phyloP scores from a whole-genome alignment of 129 eudicot genomes.

The Logfia minima region DNA sequence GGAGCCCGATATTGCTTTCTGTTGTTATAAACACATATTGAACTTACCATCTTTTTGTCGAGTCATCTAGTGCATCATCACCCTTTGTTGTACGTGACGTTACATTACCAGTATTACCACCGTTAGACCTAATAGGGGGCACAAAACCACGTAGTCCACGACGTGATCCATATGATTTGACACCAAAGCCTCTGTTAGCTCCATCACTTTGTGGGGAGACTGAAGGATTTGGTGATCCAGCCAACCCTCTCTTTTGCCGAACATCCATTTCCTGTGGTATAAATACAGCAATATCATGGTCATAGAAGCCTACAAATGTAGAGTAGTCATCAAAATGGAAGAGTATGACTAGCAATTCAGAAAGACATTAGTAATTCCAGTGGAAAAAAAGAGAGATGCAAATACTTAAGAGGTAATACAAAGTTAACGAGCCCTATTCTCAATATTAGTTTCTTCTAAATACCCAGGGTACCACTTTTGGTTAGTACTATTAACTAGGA shows the following conservation, averaged over 20 bases:
- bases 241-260: slow-evolving; percentile 64
- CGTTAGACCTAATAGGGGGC: slow-evolving; percentile 80
- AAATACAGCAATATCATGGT: slow-evolving; percentile 15
- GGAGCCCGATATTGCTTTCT: slow-evolving; percentile 2
- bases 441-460: background rate
- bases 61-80: slow-evolving; percentile 80
- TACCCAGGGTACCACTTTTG: slow-evolving; percentile 15
- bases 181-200: slow-evolving; percentile 54
- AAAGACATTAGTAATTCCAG: background rate
- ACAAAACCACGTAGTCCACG: slow-evolving; percentile 96
- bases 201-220: slow-evolving; percentile 77
- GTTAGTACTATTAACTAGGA: slow-evolving; percentile 5
- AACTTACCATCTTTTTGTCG: slow-evolving; percentile 81
- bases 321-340: slow-evolving; percentile 6
- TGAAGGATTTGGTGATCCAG: slow-evolving; percentile 73
- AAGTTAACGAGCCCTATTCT: background rate
- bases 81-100: slow-evolving; percentile 73
- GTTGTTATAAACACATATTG: slow-evolving; percentile 12
- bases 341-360: slow-evolving; percentile 8
- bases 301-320: slow-evolving; percentile 14
- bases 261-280: slow-evolving; percentile 75
- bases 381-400: background rate
- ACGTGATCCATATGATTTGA: slow-evolving; percentile 72
- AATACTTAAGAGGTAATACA: background rate
- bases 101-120: slow-evolving; percentile 65